phyloP scores from a whole-genome alignment of 2,329 filamentous ascomycete species.

The Trichoderma atroviride region DNA sequence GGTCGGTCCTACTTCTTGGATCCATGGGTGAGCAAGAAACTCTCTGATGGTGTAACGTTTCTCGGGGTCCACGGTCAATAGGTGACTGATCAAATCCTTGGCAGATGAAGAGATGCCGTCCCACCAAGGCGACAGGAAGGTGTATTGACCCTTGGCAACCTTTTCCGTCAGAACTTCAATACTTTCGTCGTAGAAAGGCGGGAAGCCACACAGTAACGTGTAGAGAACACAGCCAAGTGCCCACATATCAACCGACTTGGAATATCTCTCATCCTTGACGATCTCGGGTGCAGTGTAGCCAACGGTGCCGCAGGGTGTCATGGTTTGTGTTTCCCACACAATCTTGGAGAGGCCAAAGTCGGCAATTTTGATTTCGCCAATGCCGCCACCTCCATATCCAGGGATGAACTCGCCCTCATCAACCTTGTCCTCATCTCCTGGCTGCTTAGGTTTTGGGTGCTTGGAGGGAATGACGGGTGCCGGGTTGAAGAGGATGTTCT shows the following conservation, averaged over 20 bases:
- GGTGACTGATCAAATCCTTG: conserved; percentile 89
- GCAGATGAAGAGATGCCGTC: conserved; percentile 96
- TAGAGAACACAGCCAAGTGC: conserved; percentile 95
- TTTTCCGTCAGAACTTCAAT: conserved; percentile 97
- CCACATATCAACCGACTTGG: conserved; percentile 99
- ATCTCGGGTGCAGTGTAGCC: conserved; percentile 98
- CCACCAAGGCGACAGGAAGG: conserved; percentile 98
- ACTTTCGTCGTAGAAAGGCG: conserved; percentile 97
- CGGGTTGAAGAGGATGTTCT: conserved; percentile 93
- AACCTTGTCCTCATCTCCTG: conserved; percentile 94
- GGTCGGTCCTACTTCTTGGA: conserved; percentile 65
- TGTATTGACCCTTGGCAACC: conserved; percentile 94
- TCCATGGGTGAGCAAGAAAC: conserved; percentile 95
- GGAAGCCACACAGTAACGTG: conserved; percentile 94
- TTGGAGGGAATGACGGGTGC: conserved; percentile 80
- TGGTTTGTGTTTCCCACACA: conserved; percentile 96
- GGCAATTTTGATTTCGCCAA: conserved; percentile 94
- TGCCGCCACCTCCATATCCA: conserved; percentile 83
- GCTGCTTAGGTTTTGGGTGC: conserved; percentile 75
- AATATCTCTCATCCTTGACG: conserved; percentile 98
- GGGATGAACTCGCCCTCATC: conserved; percentile 92
- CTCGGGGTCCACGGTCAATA: conserved; percentile 91
- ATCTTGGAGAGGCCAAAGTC: conserved; percentile 98
- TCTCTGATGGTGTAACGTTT: conserved; percentile 92
- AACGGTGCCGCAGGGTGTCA: conserved; percentile 98